Base-by-base conservation (phyloP, 164 flowering plant genomes). In the Pachysandra terminalis region DNA sequence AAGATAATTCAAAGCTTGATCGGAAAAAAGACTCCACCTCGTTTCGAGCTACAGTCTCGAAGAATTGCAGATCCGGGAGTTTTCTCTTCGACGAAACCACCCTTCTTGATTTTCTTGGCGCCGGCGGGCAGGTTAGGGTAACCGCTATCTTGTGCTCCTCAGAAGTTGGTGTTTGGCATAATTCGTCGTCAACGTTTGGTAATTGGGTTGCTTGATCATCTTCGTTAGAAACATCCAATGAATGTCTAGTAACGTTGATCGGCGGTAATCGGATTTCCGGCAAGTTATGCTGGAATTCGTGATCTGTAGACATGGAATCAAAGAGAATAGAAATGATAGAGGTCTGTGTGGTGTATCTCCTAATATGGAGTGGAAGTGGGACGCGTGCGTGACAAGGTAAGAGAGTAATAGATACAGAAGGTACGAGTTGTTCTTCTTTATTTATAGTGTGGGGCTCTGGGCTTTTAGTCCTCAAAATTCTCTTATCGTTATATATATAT, bases 111-210 rank as follows among this genome's bases (percentile, higher is more conserved):
- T 81, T 81, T 61, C 65, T 37, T 2, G 83, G 83, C 48, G 81
- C 76, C 41, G 83, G 81, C 15, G 83, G 83, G 52, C 83, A 81
- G 66, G 27, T 68, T 4, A 64, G 60, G 17, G 66, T 59, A 19
- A 32, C 37, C 17, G 83, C 79, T 35, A 81, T 81, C 76, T 61
- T 72, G 61, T 73, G 61, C 14, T 70, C 69, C 12, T 60, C 61
- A 0, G 78, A 68, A 5, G 70, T 78, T 9, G 83, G 83, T 19
- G 83, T 81, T 19, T 28, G 61, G 57, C 79, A n/a, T n/a, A n/a
- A 75, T 15, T 48, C 65, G 0, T 24, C 25, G 6, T 71, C 53
- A 5, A 14, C 35, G 0, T 60, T n/a, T n/a, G n/a, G n/a, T n/a
- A n/a, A n/a, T n/a, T n/a, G n/a, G n/a, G n/a, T 21, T 35, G 56